A percentile compares a stretch with the other conserved stretches of the same genome.
Conservation (phyloP, 768 basidiomycete species). For the Kwoniella europaea region DNA sequence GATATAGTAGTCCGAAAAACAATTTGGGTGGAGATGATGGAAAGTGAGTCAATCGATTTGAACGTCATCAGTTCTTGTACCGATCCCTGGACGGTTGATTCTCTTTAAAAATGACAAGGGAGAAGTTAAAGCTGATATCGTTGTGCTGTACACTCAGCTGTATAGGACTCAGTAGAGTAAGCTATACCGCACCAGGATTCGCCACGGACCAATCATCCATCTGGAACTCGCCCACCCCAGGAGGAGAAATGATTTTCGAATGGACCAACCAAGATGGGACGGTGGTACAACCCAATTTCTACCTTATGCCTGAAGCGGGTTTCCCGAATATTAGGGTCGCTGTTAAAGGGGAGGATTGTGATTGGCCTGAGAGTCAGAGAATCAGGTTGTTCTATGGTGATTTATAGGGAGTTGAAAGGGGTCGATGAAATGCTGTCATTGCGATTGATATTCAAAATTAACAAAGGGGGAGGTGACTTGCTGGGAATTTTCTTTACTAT, state of each 20-base stretch:
- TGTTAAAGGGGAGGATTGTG: not conserved
- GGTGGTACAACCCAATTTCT: not conserved
- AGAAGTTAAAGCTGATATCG: too few relatives aligned
- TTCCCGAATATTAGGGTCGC: not conserved
- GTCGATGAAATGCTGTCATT: too few relatives aligned
- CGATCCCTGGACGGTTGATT: too few relatives aligned
- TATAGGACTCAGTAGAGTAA: not conserved
- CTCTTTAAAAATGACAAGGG: too few relatives aligned
- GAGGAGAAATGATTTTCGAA: not conserved
- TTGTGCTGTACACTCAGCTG: not conserved
- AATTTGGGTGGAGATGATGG: too few relatives aligned
- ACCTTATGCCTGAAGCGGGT: not conserved
- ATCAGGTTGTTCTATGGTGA: not conserved
- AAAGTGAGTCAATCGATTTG: too few relatives aligned
- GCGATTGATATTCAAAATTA: too few relatives aligned
- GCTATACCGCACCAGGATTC: not conserved
- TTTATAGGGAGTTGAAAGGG: not conserved
- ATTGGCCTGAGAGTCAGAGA: not conserved
- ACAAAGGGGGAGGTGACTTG: too few relatives aligned
- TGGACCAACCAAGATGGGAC: slow-evolving; percentile 3
- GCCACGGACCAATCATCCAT: not conserved
- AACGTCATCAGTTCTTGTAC: too few relatives aligned
- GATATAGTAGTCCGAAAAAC: too few relatives aligned
- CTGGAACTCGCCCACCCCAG: not conserved
- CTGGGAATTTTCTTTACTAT: too few relatives aligned